Conservation (phyloP, 805 yeast species). For the Candida rishiriensis region DNA sequence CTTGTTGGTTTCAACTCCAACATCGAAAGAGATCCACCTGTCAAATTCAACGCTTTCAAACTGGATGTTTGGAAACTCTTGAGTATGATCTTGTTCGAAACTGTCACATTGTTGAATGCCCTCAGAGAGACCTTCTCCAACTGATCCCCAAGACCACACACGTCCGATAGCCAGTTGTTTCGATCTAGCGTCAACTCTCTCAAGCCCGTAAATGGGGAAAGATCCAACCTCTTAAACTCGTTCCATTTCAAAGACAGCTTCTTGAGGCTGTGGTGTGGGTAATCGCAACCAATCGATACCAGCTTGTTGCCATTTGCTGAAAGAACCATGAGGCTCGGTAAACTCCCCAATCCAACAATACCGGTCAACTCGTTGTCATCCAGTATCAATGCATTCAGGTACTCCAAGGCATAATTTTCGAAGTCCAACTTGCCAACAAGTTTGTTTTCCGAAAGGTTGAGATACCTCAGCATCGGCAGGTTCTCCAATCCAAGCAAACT, state of each 20-base stretch:
- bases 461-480: constrained; percentile 35
- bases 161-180: constrained; percentile 19
- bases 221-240: constrained; percentile 29
- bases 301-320: constrained; percentile 41
- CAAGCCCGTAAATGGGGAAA: constrained; percentile 34
- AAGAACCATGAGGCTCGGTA: constrained; percentile 34
- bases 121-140: constrained; percentile 42
- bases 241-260: constrained; percentile 37
- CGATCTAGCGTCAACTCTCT: constrained; percentile 44
- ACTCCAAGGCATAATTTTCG: constrained; percentile 29
- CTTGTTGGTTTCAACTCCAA: not conserved
- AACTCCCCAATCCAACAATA: constrained; percentile 33
- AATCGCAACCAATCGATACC: constrained; percentile 17
- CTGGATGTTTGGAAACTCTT: constrained; percentile 17
- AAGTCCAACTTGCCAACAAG: constrained; percentile 38
- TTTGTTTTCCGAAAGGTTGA: constrained; percentile 40
- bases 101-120: constrained; percentile 26
- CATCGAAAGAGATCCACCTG: constrained; percentile 21
- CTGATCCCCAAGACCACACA: constrained; percentile 29
- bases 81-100: constrained; percentile 19
- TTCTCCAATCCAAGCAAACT: constrained; percentile 34
- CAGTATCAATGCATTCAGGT: constrained; percentile 40
- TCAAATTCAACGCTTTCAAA: constrained; percentile 33
- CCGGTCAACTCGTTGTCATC: constrained; percentile 36
- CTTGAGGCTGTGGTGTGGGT: constrained; percentile 30